Evolutionary conservation across 2,329 filamentous ascomycete genomes (phyloP), one percentile per base, ranked within the genome.

Genomic region (Fusarium nisikadoi): DNA sequence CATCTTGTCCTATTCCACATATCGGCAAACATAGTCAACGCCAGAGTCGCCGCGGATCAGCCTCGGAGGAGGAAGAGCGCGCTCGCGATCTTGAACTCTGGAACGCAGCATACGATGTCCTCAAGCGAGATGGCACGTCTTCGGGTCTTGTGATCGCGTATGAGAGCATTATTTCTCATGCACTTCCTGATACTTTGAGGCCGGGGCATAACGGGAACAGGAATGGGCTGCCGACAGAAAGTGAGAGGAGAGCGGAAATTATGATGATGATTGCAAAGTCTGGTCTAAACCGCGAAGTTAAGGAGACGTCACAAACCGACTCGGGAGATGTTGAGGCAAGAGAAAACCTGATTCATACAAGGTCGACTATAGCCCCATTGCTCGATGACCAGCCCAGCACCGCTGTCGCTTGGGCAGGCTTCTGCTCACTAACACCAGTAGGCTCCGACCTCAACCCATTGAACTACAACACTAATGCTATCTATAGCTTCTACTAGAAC

Each of bases 391-490:
- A 81, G 46, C 74, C 77, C 9, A 76, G 78, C 8, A 73, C 79
- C 11, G 76, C 78, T 13, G 65, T 82, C 8, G 80, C 80, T 29
- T 83, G 80, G 80, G 75, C 80, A 8, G 81, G 81, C 17, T 73
- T 83, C 33, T 82, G 79, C 66, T 80, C 79, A 25, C 62, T 83
- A 59, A 83, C 81, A 31, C 81, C 81, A 56, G 81, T 83, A 76
- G 36, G 77, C 62, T n/a, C 33, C 27, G 45, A 31, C 29, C 39
- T 16, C 23, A 29, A 59, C 4, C 25, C 36, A 23, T 49, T 27
- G 33, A 23, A 36, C n/a, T 12, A n/a, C 19, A 23, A 39, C 27
- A 25, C 53, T 57, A 29, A 62, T 25, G 20, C 23, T 20, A 9
- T 61, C 31, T 23, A 56, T 20, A 83, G 81, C 76, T 82, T 11